A percentile compares a stretch with the other conserved stretches of the same genome.
Evolutionary conservation across 768 basidiomycete genomes (phyloP).

Genomic region (Leccinum uliginosum): DNA sequence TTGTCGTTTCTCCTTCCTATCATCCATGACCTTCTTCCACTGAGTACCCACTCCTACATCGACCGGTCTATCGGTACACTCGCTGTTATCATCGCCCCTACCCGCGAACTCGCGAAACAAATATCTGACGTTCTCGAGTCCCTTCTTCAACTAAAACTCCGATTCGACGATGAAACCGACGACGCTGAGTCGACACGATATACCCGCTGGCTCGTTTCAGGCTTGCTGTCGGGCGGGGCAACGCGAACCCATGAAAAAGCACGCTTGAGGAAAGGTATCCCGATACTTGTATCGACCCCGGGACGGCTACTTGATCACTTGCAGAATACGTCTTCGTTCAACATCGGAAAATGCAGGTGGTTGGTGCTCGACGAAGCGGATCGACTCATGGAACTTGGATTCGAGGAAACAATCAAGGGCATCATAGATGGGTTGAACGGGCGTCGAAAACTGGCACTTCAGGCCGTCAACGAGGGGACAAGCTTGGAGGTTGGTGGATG

Average conservation of each 20-base stretch:
- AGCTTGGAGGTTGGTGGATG: slow-evolving; percentile 75
- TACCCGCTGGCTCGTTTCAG: slow-evolving; percentile 92
- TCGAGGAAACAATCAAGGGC: slow-evolving; percentile 91
- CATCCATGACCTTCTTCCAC: slow-evolving; percentile 87
- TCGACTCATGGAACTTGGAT: slow-evolving; percentile 95
- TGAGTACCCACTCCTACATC: slow-evolving; percentile 87
- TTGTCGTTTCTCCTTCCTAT: slow-evolving; percentile 91
- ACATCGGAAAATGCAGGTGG: slow-evolving; percentile 93
- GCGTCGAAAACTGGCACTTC: slow-evolving; percentile 63
- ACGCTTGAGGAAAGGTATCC: slow-evolving; percentile 87
- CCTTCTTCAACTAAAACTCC: slow-evolving; percentile 71
- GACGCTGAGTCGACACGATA: slow-evolving; percentile 46
- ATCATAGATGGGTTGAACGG: slow-evolving; percentile 88
- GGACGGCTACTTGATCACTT: slow-evolving; percentile 94
- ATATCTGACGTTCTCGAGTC: slow-evolving; percentile 92
- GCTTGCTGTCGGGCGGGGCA: slow-evolving; percentile 89
- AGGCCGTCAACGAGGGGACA: slow-evolving; percentile 63
- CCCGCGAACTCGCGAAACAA: slow-evolving; percentile 93
- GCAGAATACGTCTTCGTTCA: slow-evolving; percentile 91
- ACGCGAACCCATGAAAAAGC: slow-evolving; percentile 96
- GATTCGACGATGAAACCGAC: slow-evolving; percentile 50
- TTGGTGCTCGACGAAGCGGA: slow-evolving; percentile 97
- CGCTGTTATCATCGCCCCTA: slow-evolving; percentile 91
- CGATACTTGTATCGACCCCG: slow-evolving; percentile 93
- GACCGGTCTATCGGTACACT: slow-evolving; percentile 93